Base-by-base conservation (phyloP, 495 filamentous ascomycete genomes). In the Aspergillus mulundensis region DNA sequence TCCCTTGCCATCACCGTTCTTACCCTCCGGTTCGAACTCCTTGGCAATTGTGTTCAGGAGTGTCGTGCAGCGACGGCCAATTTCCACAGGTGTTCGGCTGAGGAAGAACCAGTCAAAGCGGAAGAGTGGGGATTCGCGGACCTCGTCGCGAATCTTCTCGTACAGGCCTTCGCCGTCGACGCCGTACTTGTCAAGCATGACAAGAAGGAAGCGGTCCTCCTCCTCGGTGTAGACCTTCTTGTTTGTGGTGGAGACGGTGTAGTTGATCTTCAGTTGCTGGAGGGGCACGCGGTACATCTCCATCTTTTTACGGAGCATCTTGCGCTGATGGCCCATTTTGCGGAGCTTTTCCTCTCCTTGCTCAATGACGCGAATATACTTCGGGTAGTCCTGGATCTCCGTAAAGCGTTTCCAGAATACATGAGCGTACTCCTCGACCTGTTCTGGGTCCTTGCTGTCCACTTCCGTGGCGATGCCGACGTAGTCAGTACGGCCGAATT, bases 211-310 rank as follows among this genome's bases (percentile, higher is more conserved):
- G 11, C 95, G 84, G 65, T 99, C 95, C 71, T 99, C 95, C 66
- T 99, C 95, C 66, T 97, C 95, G 0, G 94, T 97, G 66, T 99
- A 99, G 6, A 97, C 91, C 75, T 97, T 97, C 79, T 99, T 99
- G 77, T 99, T 99, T 45, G 95, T 99, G 3, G 95, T 99, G 2
- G 91, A 95, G 19, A 99, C 94, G 0, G 91, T 94, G 70, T 99
- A 99, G 74, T 94, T 96, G 75, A 99, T 90, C 78, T 95, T 96
- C 53, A 99, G 82, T 70, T 99, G 95, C 71, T 97, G 92, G 3
- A 99, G 81, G 25, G 95, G 95, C 41, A 97, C 93, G 5, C 92
- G 90, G 68, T 96, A 97, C 81, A 92, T 90, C 59, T 85, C 79
- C 79, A 99, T 85, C 81, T 99, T 99, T 80, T 89, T 93, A 47